phyloP scores from a whole-genome alignment of 257 asterid genomes.

The Fraxinus cuspidata region DNA sequence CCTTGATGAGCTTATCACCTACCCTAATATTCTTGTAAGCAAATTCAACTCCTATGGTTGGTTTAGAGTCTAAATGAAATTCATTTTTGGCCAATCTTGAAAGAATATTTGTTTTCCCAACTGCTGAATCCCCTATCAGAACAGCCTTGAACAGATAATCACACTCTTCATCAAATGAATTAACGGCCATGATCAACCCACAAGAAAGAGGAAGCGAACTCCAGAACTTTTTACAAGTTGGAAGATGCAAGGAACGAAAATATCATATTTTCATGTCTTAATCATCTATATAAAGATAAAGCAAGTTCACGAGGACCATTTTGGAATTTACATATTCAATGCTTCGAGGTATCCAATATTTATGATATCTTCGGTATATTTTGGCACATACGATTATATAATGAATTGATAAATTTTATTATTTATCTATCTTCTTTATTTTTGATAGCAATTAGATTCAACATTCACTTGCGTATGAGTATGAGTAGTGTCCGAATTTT shows the following conservation, averaged over 20 bases:
- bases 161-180: constrained; percentile 78
- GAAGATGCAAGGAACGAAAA: not conserved
- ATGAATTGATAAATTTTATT: not conserved
- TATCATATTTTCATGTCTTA: constrained; percentile 19
- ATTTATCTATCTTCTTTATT: not conserved
- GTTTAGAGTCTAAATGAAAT: constrained; percentile 75
- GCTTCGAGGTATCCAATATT: not conserved
- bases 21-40: constrained; percentile 69
- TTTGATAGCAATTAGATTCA: too few relatives aligned
- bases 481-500: not conserved
- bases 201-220: not conserved
- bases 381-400: not conserved
- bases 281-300: constrained; percentile 29
- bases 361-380: not conserved
- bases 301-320: constrained; percentile 35
- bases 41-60: constrained; percentile 87
- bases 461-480: too few relatives aligned
- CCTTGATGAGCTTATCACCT: constrained; percentile 77
- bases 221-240: not conserved
- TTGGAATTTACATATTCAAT: not conserved
- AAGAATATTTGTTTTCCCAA: constrained; percentile 75
- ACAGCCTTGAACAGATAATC: constrained; percentile 86
- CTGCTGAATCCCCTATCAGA: constrained; percentile 82
- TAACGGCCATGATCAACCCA: constrained; percentile 33
- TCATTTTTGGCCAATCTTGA: constrained; percentile 70